A percentile compares a stretch with the other conserved stretches of the same genome.
phyloP scores from a whole-genome alignment of 257 asterid genomes.

The Phtheirospermum japonicum region DNA sequence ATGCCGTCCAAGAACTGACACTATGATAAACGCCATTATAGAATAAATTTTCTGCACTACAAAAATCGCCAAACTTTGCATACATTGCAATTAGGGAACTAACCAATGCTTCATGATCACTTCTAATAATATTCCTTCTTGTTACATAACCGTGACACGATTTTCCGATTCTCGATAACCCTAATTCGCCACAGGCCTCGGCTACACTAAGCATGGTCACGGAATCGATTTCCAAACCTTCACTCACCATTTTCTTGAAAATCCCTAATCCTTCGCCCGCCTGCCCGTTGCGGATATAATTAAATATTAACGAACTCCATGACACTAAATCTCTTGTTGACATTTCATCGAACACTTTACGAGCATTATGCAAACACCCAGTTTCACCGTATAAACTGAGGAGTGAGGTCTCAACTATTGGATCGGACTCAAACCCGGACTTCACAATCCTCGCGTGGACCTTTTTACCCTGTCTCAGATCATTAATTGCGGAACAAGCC shows the following conservation, averaged over 20 bases:
- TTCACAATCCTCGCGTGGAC: constrained; percentile 66
- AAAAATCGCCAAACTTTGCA: constrained; percentile 66
- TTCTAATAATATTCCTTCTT: constrained; percentile 36
- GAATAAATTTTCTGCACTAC: constrained; percentile 53
- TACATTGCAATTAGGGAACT: constrained; percentile 88
- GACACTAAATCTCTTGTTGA: constrained; percentile 56
- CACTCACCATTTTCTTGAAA: constrained; percentile 53
- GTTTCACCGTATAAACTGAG: constrained; percentile 77
- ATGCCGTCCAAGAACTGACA: constrained; percentile 65
- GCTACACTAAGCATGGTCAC: constrained; percentile 68
- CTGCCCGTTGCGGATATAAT: constrained; percentile 47
- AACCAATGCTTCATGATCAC: constrained; percentile 45
- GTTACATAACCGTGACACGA: constrained; percentile 63
- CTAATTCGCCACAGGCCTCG: constrained; percentile 79
- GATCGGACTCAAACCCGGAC: constrained; percentile 64
- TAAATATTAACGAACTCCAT: constrained; percentile 71
- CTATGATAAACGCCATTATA: constrained; percentile 30
- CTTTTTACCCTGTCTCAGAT: constrained; percentile 50
- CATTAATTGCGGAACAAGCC: constrained; percentile 70
- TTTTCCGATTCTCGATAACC: constrained; percentile 48
- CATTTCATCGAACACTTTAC: constrained; percentile 68
- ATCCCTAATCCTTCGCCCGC: constrained; percentile 50
- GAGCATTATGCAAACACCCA: constrained; percentile 51
- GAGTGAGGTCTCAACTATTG: constrained; percentile 60
- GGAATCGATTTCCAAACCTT: constrained; percentile 55